Conservation (phyloP, 441 rosid species). For the Viola pubescens region DNA sequence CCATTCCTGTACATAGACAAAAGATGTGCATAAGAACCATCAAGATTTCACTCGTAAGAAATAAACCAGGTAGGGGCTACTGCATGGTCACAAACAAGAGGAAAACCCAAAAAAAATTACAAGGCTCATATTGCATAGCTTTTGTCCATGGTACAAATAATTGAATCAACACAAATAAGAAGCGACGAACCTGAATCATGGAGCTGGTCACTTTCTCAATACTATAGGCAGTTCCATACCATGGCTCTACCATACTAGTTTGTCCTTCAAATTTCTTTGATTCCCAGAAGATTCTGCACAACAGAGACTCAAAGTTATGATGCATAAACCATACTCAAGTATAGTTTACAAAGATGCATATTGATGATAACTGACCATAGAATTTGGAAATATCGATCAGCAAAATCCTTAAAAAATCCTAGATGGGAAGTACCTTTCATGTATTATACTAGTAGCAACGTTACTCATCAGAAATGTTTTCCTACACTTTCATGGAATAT, state of each 20-base stretch:
- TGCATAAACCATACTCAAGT: no score
- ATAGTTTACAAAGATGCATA: no score
- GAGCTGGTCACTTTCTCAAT: conserved; percentile 45
- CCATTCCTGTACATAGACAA: conserved; percentile 52
- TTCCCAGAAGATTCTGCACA: conserved; percentile 77
- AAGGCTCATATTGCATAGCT: neutral
- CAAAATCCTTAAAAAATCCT: no score
- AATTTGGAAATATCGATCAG: no score
- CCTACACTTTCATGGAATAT: no score
- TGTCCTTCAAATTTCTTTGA: conserved; percentile 79
- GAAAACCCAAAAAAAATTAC: neutral
- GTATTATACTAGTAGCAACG: no score
- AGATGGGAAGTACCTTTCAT: no score
- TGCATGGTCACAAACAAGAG: no score
- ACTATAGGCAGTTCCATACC: conserved; percentile 80
- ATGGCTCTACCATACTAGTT: conserved; percentile 73
- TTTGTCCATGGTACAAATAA: conserved; percentile 5
- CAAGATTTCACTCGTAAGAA: no score
- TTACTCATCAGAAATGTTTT: no score
- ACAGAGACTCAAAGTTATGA: neutral
- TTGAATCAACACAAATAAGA: neutral
- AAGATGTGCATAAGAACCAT: neutral
- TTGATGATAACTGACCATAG: no score
- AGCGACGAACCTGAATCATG: conserved; percentile 53
- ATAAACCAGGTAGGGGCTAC: no score